Conservation (phyloP, 495 filamentous ascomycete species). For the Trichoderma erinaceum region DNA sequence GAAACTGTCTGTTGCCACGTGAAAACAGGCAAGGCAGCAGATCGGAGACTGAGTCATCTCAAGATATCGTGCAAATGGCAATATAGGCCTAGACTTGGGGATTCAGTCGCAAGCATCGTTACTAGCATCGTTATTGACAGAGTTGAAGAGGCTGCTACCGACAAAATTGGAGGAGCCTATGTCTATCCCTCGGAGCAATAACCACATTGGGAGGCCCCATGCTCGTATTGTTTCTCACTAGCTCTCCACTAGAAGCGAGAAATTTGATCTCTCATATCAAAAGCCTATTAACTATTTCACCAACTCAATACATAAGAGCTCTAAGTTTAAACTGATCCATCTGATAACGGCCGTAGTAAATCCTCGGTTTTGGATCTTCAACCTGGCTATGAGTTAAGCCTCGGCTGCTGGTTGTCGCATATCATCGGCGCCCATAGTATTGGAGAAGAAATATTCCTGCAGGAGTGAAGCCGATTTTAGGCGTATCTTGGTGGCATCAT, state of each 20-base stretch:
- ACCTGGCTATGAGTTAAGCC: not conserved
- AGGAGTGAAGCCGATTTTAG: not conserved
- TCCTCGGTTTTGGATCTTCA: not conserved
- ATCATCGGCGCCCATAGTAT: not conserved
- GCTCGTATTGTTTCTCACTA: not conserved
- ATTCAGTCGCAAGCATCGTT: not conserved
- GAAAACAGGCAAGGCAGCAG: not conserved
- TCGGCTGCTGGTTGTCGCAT: not conserved
- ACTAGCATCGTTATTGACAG: not conserved
- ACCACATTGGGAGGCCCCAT: not conserved
- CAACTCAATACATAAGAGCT: not conserved
- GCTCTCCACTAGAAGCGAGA: not conserved
- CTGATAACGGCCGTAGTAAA: not conserved
- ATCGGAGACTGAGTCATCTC: not conserved
- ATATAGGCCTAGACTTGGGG: not conserved
- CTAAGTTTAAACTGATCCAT: not conserved
- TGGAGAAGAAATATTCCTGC: not conserved
- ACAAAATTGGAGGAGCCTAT: not conserved
- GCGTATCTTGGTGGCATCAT: not conserved
- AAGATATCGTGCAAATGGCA: not conserved
- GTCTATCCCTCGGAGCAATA: not conserved
- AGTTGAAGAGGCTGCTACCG: not conserved
- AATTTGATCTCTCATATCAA: not conserved
- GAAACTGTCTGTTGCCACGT: not conserved
- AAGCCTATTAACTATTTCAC: not conserved